Evolutionary conservation across 1,139 yeast species (phyloP), one percentile per base, ranked within the genome.

Genomic region (Hansenula sp.): DNA sequence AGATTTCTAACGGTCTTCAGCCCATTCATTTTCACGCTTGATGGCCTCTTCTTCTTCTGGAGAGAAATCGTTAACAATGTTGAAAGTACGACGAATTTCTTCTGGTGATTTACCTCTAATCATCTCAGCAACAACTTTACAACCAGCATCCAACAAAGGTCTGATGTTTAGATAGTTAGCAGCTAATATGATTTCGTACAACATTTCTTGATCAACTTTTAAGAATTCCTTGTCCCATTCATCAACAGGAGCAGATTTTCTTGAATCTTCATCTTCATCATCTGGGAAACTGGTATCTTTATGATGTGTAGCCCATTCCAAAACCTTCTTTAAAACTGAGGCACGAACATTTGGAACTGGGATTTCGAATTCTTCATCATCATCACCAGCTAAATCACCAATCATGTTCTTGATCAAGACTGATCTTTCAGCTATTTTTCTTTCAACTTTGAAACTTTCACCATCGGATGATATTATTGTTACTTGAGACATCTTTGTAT

Each of bases 1-100:
- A n/a, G n/a, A n/a, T n/a, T n/a, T n/a, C 62, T 63, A 89, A 60
- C 96, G 89, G 64, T 92, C 98, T 64, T 92, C 98, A 20, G 98
- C 98, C 98, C 98, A 92, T 64, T 92, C 98, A 61, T 92, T 92
- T 65, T 92, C 98, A 58, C 96, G 79, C 60, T 95, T 83, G 53
- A 94, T 92, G 42, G 96, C 97, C 37, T 95, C 96, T 68, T 92
- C 98, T 65, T 94, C 98, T 62, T 94, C 98, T 4, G 97, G 96
- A 31, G 95, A 86, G 66, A 94, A 92, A 64, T 94, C 98, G 61
- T 90, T 88, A 45, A 84, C 94, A 55, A 94, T 94, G 65, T 94
- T 94, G 71, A 94, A 94, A 1, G 95, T 87, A 64, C 88, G 85
- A 65, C 98, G 81, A 57, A 94, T 88, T 64, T 94, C 98, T 62